Conservation (phyloP, 2,329 filamentous ascomycete species). For the Apiospora pterosperma region DNA sequence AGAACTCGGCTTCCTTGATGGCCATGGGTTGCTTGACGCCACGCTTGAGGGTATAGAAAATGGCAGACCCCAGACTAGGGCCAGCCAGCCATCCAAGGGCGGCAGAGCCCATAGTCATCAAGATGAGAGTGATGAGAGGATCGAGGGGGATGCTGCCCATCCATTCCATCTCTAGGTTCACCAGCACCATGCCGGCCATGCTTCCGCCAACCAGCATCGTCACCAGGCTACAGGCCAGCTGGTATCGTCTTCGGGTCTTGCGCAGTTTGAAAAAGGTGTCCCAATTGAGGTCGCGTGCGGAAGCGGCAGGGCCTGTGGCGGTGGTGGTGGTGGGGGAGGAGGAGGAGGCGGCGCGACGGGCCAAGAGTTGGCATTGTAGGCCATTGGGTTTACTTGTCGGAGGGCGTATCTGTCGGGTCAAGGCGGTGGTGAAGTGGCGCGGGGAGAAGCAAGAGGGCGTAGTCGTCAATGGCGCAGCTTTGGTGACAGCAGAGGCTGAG, state of each 20-base stretch:
- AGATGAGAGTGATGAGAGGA: slow-evolving; percentile 78
- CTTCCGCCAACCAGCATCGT: slow-evolving; percentile 61
- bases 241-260: slow-evolving; percentile 78
- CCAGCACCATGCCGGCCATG: slow-evolving; percentile 62
- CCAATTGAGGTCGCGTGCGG: slow-evolving; percentile 63
- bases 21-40: slow-evolving; percentile 70
- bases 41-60: slow-evolving; percentile 76
- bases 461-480: slow-evolving; percentile 13
- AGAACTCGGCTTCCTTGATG: slow-evolving; percentile 91
- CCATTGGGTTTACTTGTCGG: not conserved
- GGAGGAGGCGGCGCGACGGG: slow-evolving; percentile 24
- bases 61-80: slow-evolving; percentile 73
- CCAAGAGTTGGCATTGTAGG: slow-evolving; percentile 18
- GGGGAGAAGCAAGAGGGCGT: slow-evolving; percentile 11
- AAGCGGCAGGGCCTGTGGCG: slow-evolving; percentile 12
- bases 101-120: slow-evolving; percentile 73
- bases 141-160: slow-evolving; percentile 76
- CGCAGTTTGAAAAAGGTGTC: slow-evolving; percentile 90
- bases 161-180: slow-evolving; percentile 69
- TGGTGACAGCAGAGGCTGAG: slow-evolving; percentile 15
- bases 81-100: slow-evolving; percentile 87
- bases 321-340: slow-evolving; percentile 17
- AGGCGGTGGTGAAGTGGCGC: slow-evolving; percentile 17
- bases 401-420: not conserved
- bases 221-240: slow-evolving; percentile 71